A percentile compares a stretch with the other conserved stretches of the same genome.
These are phyloP conservation scores for Yamadazyma atmosphaerica DNA, from an alignment of 1,139 yeast genomes.

Conservation along the genomic window DNA sequence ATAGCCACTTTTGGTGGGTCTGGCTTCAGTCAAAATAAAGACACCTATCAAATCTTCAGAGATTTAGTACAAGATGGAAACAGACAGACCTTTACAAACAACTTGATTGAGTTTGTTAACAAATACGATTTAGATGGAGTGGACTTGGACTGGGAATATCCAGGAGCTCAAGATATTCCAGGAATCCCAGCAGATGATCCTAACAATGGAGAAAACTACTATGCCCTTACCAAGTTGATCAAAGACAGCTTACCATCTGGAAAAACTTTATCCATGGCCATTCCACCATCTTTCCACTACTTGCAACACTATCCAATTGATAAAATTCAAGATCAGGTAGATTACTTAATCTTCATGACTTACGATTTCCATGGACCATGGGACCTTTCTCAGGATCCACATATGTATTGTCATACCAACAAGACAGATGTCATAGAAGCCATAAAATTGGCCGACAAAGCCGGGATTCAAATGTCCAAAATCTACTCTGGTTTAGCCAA, in stretches of 20 bases:
- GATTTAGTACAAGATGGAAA: slow-evolving; percentile 11
- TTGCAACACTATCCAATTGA: slow-evolving; percentile 15
- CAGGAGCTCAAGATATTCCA: slow-evolving; percentile 12
- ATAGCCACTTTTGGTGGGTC: slow-evolving; percentile 19
- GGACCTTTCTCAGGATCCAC: slow-evolving; percentile 7
- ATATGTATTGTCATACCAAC: slow-evolving; percentile 1
- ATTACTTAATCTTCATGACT: slow-evolving; percentile 19
- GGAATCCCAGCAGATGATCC: slow-evolving; percentile 15
- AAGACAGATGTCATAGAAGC: neutral
- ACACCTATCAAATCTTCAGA: slow-evolving; percentile 14
- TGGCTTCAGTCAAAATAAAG: slow-evolving; percentile 14
- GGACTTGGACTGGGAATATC: slow-evolving; percentile 25
- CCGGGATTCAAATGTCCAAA: slow-evolving; percentile 1
- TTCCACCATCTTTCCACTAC: slow-evolving; percentile 16
- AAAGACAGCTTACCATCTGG: slow-evolving; percentile 14
- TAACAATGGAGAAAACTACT: slow-evolving; percentile 15
- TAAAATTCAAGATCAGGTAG: slow-evolving; percentile 15
- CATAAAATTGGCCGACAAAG: slow-evolving; percentile 2
- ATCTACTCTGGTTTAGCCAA: slow-evolving; percentile 1
- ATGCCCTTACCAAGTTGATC: slow-evolving; percentile 13
- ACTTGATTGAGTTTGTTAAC: slow-evolving; percentile 15
- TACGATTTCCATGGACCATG: slow-evolving; percentile 19
- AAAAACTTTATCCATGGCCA: slow-evolving; percentile 21
- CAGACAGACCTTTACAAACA: slow-evolving; percentile 16
- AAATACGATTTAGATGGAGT: slow-evolving; percentile 20